A percentile compares a stretch with the other conserved stretches of the same genome.
Evolutionary conservation across 495 filamentous ascomycete genomes (phyloP).

Genomic region (Penicillium coprophilum): DNA sequence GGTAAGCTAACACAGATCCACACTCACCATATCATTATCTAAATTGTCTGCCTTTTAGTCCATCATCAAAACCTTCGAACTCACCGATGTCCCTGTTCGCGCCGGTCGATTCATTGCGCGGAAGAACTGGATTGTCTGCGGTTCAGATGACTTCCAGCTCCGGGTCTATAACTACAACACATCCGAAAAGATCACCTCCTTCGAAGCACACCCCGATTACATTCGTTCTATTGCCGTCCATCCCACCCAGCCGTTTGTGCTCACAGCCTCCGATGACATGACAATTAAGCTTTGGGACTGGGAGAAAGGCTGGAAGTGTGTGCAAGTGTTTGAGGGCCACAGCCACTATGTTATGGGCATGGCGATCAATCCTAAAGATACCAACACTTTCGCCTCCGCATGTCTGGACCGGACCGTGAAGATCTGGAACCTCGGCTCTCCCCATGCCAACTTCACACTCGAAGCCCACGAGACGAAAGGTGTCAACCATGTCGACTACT

Average conservation of each 20-base stretch:
- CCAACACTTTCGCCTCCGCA: constrained; percentile 95
- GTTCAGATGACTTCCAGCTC: constrained; percentile 97
- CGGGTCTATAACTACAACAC: constrained; percentile 99
- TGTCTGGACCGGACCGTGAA: constrained; percentile 97
- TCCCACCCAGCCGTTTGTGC: constrained; percentile 90
- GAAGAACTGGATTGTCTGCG: constrained; percentile 99
- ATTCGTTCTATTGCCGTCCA: constrained; percentile 98
- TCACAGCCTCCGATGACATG: constrained; percentile 99
- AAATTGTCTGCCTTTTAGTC: constrained; percentile 45
- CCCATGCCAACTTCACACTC: constrained; percentile 88
- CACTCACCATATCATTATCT: constrained; percentile 9
- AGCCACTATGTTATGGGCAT: constrained; percentile 99
- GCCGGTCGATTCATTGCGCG: constrained; percentile 95
- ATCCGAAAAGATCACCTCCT: constrained; percentile 96
- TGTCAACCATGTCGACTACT: constrained; percentile 97
- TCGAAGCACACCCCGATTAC: constrained; percentile 98
- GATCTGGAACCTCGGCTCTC: constrained; percentile 94
- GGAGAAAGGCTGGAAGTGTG: constrained; percentile 97
- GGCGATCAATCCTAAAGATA: constrained; percentile 98
- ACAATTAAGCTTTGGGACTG: constrained; percentile 99
- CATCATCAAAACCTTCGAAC: constrained; percentile 98
- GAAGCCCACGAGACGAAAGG: constrained; percentile 98
- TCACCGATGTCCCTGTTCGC: constrained; percentile 97
- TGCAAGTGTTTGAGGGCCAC: constrained; percentile 98
- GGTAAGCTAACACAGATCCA: constrained; percentile 36